Evolutionary conservation across 1,284 basidiomycete species (phyloP), one percentile per base, ranked within the genome.

Genomic region (Veloboletus limbatus): DNA sequence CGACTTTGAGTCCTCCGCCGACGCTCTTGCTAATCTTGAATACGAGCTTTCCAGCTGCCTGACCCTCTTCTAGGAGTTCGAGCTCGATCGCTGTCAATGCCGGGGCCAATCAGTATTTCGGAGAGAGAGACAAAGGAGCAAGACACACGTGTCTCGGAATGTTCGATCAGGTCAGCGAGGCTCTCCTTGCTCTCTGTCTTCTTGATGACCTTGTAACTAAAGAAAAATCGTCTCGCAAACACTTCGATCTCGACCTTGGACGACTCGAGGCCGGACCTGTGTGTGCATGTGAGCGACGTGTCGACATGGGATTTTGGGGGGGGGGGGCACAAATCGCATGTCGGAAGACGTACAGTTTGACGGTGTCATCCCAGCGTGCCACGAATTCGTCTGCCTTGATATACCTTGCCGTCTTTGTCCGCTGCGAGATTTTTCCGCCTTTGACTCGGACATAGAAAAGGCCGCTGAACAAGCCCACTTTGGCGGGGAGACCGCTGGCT

Each of bases 151-250:
- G 59, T 51, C 21, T 60, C 65, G 1, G 52, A 39, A 21, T 67
- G 63, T 28, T 66, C 65, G 18, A 66, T 61, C n/a, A 63, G 38
- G 38, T 63, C 61, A 3, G 59, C 61, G 2, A 67, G 42, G 22
- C 59, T 66, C 45, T 66, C 63, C 31, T 59, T 67, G 35, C 55
- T 66, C 45, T 63, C 61, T 26, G 61, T 63, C 50, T 63, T 67
- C 45, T 63, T 63, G 44, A 63, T 63, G 48, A 66, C 10, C 22
- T 67, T 63, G 53, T 65, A 67, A 37, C 31, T 66, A n/a, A 63
- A 63, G 43, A 66, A 65, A 24, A 67, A 63, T 1, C 60, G 38
- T 11, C 62, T 54, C 3, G 61, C 61, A 8, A 57, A 67, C 11
- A 67, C 65, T 36, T 67, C 65, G 18, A 63, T 63, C 39, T 67